Base-by-base conservation (phyloP, 2,329 filamentous ascomycete species). In the Stachybotrys echinatus region DNA sequence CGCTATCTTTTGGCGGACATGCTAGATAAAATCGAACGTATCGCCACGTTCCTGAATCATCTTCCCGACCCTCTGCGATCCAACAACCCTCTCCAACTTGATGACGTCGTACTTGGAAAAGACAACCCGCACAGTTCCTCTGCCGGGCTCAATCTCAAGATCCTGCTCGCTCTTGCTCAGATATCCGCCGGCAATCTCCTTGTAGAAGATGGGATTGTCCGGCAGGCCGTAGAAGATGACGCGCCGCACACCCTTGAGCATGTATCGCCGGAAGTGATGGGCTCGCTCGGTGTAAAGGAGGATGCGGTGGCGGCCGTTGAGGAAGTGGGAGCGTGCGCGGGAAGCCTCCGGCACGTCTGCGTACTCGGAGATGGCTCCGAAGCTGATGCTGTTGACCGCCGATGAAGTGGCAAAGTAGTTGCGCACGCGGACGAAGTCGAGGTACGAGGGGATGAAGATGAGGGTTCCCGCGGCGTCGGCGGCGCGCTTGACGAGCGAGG, bases 251-350 rank as follows among this genome's bases (percentile, higher is more conserved):
- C 94, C 94, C 34, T 83, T 80, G 48, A 99, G 77, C 57, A 82
- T 80, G 63, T 94, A 91, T n/a, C 94, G 80, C 46, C 90, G 84
- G 76, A 97, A 97, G 69, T 99, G 94, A 69, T 99, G 94, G n/a
- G 92, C 89, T 52, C 94, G 85, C 66, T 95, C 92, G 2, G 92
- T 95, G 71, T 97, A 99, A 17, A 99, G 74, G 38, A 99, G 71
- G 18, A 97, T 79, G 19, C 83, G 83, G 64, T 96, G 88, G 17
- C 91, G 79, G 5, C 92, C 94, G 38, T 76, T 87, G 55, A 90
- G 73, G 69, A 99, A 97, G 65, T 96, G 89, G 12, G 88, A 92
- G 21, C 92, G 80, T 8, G 92, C 90, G 38, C 92, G 84, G 40
- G 89, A 86, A 23, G 91, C 86, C 55, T 95, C 90, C 7, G 84